Conservation (phyloP, 2,329 filamentous ascomycete genomes). For the Penicillium sclerotigenum region DNA sequence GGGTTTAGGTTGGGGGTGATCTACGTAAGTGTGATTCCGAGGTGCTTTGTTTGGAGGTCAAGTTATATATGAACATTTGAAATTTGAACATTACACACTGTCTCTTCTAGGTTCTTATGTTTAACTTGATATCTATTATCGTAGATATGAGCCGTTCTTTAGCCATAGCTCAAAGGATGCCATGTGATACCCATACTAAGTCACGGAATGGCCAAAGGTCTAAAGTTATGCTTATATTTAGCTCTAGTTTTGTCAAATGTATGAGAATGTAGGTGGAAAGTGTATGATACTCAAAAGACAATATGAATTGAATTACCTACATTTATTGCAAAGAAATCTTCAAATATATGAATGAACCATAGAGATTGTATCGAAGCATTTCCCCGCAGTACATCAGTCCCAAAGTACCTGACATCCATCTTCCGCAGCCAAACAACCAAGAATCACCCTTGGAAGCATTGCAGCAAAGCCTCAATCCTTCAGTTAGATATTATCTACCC, state of each 20-base stretch:
- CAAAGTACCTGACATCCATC: not conserved
- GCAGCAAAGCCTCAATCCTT: not conserved
- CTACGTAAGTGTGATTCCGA: not conserved
- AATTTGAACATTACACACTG: no score
- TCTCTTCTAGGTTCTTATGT: no score
- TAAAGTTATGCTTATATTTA: conserved; percentile 3
- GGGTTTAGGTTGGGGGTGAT: not conserved
- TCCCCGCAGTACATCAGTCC: conserved; percentile 4
- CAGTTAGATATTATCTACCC: not conserved
- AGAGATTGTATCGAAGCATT: not conserved
- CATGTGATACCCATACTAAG: not conserved
- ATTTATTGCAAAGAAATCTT: not conserved
- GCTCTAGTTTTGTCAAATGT: not conserved
- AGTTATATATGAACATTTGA: no score
- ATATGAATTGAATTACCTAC: no score
- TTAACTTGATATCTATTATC: not conserved
- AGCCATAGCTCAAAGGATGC: not conserved
- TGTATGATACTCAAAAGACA: no score
- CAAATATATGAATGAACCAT: not conserved
- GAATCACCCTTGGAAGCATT: not conserved
- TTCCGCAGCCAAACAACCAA: not conserved
- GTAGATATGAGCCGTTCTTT: no score
- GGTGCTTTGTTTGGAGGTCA: no score
- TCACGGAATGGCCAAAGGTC: not conserved
- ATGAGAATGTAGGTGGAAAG: no score